Evolutionary conservation across 1,139 yeast genomes (phyloP), one percentile per base, ranked within the genome.

Genomic region (Sugiyamaella castrensis): DNA sequence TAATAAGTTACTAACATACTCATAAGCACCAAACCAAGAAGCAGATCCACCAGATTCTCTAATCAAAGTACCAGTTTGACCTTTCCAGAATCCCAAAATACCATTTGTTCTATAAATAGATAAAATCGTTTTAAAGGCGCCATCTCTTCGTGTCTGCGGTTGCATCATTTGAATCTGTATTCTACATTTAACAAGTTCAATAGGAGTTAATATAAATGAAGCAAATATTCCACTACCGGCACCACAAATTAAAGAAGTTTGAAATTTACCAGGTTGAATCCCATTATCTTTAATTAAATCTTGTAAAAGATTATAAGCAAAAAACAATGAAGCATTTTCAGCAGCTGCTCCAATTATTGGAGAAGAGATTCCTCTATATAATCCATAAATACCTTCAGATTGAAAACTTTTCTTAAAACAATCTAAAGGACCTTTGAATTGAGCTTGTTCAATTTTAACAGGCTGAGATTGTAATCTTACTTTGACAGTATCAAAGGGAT

Each of bases 21-120:
- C 96, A 64, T 88, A 88, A 31, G 92, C 80, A 0, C 96, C 94
- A 69, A 91, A 91, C 97, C 97, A 91, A 2, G 92, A 82, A 3
- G 95, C 87, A 1, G 96, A 87, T 6, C 98, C 98, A 26, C 89
- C 83, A 34, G 87, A 77, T 66, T 91, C 98, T 60, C 98, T 76
- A 2, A 87, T 56, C 49, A 88, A 70, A 0, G 98, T 91, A n/a
- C 95, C 84, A 0, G 81, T 72, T 57, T 89, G 89, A 1, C 98
- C 98, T 53, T 79, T 80, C 96, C 96, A 91, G 53, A 83, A 70
- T 0, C 87, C 87, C 12, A 53, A 48, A 0, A 87, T 9, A 0
- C 97, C 97, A 12, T 77, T 73, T 3, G 69, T 66, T 10, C 58
- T 59, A 27, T 56, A 51, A 2, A 59, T 54, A 31, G 37, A 28